Conservation (phyloP, 176 grass and related monocot species). For the Carex scoparia region DNA sequence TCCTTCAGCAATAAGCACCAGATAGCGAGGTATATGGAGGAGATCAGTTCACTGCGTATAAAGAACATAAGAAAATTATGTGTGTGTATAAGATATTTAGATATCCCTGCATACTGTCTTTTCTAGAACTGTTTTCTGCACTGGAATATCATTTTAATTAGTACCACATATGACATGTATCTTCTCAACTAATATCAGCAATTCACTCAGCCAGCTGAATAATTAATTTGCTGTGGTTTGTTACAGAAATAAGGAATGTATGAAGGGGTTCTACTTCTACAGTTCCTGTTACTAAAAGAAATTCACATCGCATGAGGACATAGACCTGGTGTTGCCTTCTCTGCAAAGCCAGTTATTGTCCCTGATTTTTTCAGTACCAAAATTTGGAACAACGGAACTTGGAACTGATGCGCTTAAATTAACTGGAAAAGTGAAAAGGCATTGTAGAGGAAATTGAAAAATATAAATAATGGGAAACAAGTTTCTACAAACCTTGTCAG, state of each 20-base stretch:
- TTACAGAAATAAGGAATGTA: not conserved
- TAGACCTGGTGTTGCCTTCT: not conserved
- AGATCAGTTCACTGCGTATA: not conserved
- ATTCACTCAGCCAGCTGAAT: not conserved
- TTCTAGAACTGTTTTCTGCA: not conserved
- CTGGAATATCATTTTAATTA: not conserved
- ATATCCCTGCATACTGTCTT: not conserved
- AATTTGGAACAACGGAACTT: not conserved
- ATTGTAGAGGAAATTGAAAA: not conserved
- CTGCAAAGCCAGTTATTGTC: not conserved
- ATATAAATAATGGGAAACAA: not conserved
- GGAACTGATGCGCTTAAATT: not conserved
- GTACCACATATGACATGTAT: not conserved
- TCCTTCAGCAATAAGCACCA: not conserved
- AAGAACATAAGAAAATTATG: not conserved
- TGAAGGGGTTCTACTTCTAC: not conserved
- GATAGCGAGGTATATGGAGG: not conserved
- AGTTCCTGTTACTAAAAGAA: not conserved
- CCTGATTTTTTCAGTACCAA: not conserved
- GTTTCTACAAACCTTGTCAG: conserved; percentile 17
- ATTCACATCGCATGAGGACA: not conserved
- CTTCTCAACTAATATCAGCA: not conserved
- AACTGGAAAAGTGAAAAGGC: not conserved
- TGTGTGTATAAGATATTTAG: not conserved
- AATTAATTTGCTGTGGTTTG: not conserved